phyloP scores from a whole-genome alignment of 129 eudicot genomes.

The Scalesia atractyloides region DNA sequence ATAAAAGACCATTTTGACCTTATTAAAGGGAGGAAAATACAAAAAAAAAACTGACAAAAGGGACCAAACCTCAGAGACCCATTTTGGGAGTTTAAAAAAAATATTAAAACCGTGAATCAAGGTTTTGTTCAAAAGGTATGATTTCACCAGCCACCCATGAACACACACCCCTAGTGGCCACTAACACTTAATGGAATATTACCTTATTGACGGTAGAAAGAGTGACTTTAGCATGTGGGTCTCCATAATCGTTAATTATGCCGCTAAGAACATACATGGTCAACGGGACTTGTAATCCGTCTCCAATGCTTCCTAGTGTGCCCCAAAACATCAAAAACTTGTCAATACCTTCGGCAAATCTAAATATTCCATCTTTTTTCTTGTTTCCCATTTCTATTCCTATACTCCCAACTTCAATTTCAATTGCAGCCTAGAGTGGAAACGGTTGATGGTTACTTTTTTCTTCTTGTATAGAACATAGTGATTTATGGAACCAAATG shows the following conservation, averaged over 20 bases:
- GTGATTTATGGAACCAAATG: conserved; percentile 1
- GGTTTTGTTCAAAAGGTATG: not conserved
- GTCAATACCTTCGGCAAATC: conserved; percentile 60
- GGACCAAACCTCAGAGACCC: too few relatives aligned
- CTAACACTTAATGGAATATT: not conserved
- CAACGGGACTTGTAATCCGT: conserved; percentile 69
- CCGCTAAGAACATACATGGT: conserved; percentile 72
- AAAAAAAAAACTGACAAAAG: too few relatives aligned
- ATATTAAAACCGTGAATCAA: not conserved
- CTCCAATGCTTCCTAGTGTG: conserved; percentile 73
- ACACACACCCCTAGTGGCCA: not conserved
- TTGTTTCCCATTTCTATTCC: not conserved
- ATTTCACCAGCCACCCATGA: not conserved
- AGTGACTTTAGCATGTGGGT: conserved; percentile 38
- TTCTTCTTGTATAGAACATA: not conserved
- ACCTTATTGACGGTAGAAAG: conserved; percentile 48
- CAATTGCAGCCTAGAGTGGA: not conserved
- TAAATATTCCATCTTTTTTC: conserved; percentile 48
- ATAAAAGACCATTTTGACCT: too few relatives aligned
- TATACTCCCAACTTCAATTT: not conserved
- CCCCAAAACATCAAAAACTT: conserved; percentile 67
- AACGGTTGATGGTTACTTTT: not conserved
- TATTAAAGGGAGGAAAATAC: too few relatives aligned
- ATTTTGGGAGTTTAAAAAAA: too few relatives aligned
- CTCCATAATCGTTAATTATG: conserved; percentile 59